Conservation (phyloP, 1,139 yeast genomes). For the Suhomyces kunorum region DNA sequence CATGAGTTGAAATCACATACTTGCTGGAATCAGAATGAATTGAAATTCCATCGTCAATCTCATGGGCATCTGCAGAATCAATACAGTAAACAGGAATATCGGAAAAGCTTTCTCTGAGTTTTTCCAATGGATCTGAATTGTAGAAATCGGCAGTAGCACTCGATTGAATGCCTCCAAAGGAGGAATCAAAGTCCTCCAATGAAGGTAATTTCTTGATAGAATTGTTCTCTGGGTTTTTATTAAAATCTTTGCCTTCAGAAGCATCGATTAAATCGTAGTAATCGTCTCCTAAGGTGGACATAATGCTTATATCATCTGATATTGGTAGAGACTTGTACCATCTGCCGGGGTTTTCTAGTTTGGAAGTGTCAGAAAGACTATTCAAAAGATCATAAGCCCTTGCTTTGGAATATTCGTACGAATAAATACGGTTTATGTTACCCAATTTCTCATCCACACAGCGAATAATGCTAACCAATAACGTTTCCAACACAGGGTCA, state of each 20-base stretch:
- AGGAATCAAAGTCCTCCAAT: neutral
- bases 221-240: neutral
- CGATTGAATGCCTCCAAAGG: neutral
- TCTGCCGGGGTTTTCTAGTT: conserved; percentile 45
- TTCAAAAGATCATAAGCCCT: conserved; percentile 50
- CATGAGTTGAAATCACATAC: conserved; percentile 62
- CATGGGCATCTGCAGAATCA: conserved; percentile 79
- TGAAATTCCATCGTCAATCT: conserved; percentile 92
- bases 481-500: conserved; percentile 39
- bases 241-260: neutral
- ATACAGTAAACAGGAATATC: conserved; percentile 73
- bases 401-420: conserved; percentile 48
- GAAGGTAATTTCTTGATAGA: neutral
- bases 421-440: conserved; percentile 16
- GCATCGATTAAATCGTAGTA: conserved; percentile 39
- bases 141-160: conserved; percentile 26
- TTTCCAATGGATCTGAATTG: conserved; percentile 35
- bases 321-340: conserved; percentile 47
- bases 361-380: conserved; percentile 25
- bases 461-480: conserved; percentile 39
- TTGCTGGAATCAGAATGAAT: conserved; percentile 40
- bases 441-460: conserved; percentile 30
- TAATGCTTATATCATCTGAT: conserved; percentile 42
- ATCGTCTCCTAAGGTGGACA: conserved; percentile 43
- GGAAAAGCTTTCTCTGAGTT: conserved; percentile 36